Evolutionary conservation across 2,329 filamentous ascomycete genomes (phyloP).

Genomic region (Penicillium sp.): DNA sequence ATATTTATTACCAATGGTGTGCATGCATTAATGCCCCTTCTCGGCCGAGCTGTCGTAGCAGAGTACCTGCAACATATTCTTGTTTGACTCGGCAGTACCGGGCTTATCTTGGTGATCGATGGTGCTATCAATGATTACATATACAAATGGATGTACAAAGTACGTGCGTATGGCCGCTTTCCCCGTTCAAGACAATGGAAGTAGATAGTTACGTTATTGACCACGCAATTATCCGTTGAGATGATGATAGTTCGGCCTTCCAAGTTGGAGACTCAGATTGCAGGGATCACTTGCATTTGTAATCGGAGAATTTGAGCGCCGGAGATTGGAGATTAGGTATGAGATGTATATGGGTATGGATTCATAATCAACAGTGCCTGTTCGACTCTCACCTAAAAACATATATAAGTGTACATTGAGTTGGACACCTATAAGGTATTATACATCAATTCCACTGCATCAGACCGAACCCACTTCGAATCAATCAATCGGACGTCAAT

Average conservation of each 20-base stretch:
- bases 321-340: neutral
- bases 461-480: neutral
- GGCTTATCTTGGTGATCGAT: neutral
- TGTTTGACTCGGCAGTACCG: neutral
- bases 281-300: neutral
- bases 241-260: neutral
- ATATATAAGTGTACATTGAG: neutral
- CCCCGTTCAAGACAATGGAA: neutral
- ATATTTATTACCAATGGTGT: too few species aligned
- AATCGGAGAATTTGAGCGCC: neutral
- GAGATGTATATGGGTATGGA: neutral
- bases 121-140: neutral
- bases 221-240: neutral
- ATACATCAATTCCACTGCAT: neutral
- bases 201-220: neutral
- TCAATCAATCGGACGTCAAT: neutral
- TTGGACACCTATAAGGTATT: neutral
- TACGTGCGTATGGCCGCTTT: too few species aligned
- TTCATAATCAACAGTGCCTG: neutral
- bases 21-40: too few species aligned
- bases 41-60: too few species aligned
- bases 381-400: neutral
- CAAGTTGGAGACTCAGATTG: neutral
- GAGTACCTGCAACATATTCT: neutral
- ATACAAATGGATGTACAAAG: neutral